Evolutionary conservation across 2,329 filamentous ascomycete genomes (phyloP), one percentile per base, ranked within the genome.

Genomic region (Metarhizium album): DNA sequence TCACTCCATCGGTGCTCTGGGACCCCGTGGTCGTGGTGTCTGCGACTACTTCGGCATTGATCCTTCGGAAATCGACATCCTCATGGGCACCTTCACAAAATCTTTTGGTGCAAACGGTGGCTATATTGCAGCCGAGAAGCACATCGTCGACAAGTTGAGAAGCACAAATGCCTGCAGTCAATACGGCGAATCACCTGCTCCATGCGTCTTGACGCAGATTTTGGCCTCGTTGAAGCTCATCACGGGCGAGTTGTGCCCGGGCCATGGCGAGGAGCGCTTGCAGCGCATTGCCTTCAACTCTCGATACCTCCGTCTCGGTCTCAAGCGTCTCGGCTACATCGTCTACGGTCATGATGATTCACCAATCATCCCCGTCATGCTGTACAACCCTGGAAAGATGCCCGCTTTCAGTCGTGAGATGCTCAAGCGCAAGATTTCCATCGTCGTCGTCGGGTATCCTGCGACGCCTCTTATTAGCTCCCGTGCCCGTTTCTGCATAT

Each of bases 341-440:
- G 86, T 96, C 50, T 96, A 94, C 65, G 93, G 93, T 54, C 90
- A 97, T 67, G 93, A 98, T 64, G 93, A 98, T 71, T 96, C 90
- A 4, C 93, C 93, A 51, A 97, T 98, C 60, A 90, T 98, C 59
- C 93, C 93, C 49, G 70, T 98, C 58, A 80, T 95, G 63, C 82
- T 98, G 27, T 98, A 96, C 76, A 89, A 97, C 71, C 93, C 93
- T n/a, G 93, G 88, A 61, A 98, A 98, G 74, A 96, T 98, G 77
- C 87, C 91, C 4, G 91, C 93, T 53, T 98, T 98, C 70, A 96
- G 90, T 47, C 93, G 95, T 66, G 93, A 97, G 69, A 97, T 98
- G 93, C 80, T 97, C 54, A 88, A 87, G 72, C 88, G 93, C 64
- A 97, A 96, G 70, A 97, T 98, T 60, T 93, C 91, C 0, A 88